These are phyloP conservation scores for Picea glauca DNA, from an alignment of 75 land plant species.

Conservation along the genomic window DNA sequence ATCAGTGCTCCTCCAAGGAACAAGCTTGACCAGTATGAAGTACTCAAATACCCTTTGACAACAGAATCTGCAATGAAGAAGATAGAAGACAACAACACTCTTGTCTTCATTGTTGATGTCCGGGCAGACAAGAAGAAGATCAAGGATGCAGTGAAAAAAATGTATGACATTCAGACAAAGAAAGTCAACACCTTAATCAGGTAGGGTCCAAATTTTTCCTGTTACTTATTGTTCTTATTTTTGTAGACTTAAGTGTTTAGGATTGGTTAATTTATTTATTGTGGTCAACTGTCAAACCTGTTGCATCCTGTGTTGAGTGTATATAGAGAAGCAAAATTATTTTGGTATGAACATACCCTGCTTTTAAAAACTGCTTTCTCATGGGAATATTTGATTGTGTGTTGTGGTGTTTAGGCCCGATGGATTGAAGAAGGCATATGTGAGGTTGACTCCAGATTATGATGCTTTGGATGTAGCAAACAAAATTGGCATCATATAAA, in stretches of 20 bases:
- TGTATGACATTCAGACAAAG: conserved; percentile 65
- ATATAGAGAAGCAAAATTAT: not conserved
- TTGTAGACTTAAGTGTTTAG: not conserved
- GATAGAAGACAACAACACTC: conserved; percentile 74
- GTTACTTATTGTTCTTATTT: not conserved
- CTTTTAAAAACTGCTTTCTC: not conserved
- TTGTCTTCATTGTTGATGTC: conserved; percentile 74
- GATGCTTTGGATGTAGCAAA: conserved; percentile 70
- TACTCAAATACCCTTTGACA: conserved; percentile 57
- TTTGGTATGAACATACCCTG: not conserved
- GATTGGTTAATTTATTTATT: not conserved
- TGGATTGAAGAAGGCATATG: conserved; percentile 64
- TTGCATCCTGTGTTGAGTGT: not conserved
- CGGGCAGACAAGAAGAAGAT: conserved; percentile 74
- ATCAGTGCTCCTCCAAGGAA: conserved; percentile 48
- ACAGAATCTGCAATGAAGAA: conserved; percentile 86
- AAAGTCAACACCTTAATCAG: conserved; percentile 61
- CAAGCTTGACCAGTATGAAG: conserved; percentile 71
- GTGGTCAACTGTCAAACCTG: not conserved
- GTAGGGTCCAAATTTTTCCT: conserved; percentile 7
- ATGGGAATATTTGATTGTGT: not conserved
- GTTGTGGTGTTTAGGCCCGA: conserved; percentile 42
- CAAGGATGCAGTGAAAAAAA: conserved; percentile 64
- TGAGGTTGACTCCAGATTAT: conserved; percentile 56
- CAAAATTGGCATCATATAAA: conserved; percentile 68